phyloP scores from a whole-genome alignment of 805 yeast species.

The Yamadazyma sp. region DNA sequence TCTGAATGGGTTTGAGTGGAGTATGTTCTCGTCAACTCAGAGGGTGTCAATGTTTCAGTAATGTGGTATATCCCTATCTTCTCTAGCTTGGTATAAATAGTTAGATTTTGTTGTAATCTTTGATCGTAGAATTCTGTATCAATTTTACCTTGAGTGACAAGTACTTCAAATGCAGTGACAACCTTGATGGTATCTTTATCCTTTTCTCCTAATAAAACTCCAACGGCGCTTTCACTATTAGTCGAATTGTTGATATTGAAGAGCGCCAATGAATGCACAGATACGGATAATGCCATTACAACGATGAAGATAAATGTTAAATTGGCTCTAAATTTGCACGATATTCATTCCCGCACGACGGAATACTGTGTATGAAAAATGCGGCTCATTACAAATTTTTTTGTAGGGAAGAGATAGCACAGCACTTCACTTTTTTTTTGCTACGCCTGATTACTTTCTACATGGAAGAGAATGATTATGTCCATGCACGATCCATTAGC shows the following conservation, averaged over 20 bases:
- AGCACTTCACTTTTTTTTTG: no score
- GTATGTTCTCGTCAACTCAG: neutral
- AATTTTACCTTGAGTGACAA: constrained; percentile 17
- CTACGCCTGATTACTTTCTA: neutral
- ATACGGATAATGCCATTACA: constrained; percentile 6
- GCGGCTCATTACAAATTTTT: constrained; percentile 15
- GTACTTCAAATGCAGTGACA: constrained; percentile 31
- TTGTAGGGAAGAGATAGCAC: constrained; percentile 15
- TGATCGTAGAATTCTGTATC: constrained; percentile 26
- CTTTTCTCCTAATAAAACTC: constrained; percentile 29
- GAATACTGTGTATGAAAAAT: constrained; percentile 8
- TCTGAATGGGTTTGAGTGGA: constrained; percentile 7
- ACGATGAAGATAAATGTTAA: no score
- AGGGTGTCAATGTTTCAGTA: constrained; percentile 1
- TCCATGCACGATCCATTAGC: constrained; percentile 37
- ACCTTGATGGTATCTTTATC: constrained; percentile 10
- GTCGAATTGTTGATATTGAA: constrained; percentile 12
- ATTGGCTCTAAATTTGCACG: no score
- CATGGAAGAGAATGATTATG: constrained; percentile 29
- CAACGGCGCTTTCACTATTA: constrained; percentile 21
- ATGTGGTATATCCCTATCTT: constrained; percentile 34
- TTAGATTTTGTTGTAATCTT: constrained; percentile 27
- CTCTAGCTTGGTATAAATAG: constrained; percentile 26
- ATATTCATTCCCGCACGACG: no score
- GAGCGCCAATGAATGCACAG: constrained; percentile 27